A percentile compares a stretch with the other conserved stretches of the same genome.
Evolutionary conservation across 2,329 filamentous ascomycete species (phyloP).

Genomic region (Waltergamsia citrina): DNA sequence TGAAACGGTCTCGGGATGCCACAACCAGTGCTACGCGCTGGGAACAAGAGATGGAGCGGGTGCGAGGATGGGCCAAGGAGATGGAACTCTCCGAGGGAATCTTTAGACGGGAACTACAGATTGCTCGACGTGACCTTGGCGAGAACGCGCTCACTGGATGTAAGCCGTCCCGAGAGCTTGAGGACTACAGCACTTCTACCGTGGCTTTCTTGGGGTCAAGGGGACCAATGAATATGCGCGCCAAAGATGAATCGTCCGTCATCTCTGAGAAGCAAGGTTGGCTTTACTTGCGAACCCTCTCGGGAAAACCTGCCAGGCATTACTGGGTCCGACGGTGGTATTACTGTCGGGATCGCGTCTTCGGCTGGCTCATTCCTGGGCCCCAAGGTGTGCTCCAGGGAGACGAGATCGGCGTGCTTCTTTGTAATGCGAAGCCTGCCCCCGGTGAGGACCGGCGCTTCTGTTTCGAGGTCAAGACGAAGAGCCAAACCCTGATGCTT

Average conservation of each 20-base stretch:
- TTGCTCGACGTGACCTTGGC: slow-evolving; percentile 73
- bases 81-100: slow-evolving; percentile 83
- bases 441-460: slow-evolving; percentile 90
- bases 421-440: slow-evolving; percentile 87
- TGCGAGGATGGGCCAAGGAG: slow-evolving; percentile 86
- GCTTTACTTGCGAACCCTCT: slow-evolving; percentile 73
- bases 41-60: slow-evolving; percentile 76
- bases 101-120: slow-evolving; percentile 73
- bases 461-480: slow-evolving; percentile 98
- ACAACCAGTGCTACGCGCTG: slow-evolving; percentile 56
- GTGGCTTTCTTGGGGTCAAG: slow-evolving; percentile 75
- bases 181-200: slow-evolving; percentile 84
- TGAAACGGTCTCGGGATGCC: slow-evolving; percentile 62
- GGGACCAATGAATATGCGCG: slow-evolving; percentile 55
- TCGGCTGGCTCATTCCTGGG: slow-evolving; percentile 86
- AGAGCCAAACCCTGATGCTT: slow-evolving; percentile 78
- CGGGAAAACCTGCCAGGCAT: slow-evolving; percentile 84
- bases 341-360: slow-evolving; percentile 90
- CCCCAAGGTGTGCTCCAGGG: slow-evolving; percentile 85
- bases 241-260: slow-evolving; percentile 36
- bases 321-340: slow-evolving; percentile 90
- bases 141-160: slow-evolving; percentile 60
- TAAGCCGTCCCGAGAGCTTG: slow-evolving; percentile 82
- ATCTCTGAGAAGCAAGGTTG: slow-evolving; percentile 84
- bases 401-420: slow-evolving; percentile 87